Evolutionary conservation across 1,284 basidiomycete species (phyloP).

Genomic region (Tylopilus sp.): DNA sequence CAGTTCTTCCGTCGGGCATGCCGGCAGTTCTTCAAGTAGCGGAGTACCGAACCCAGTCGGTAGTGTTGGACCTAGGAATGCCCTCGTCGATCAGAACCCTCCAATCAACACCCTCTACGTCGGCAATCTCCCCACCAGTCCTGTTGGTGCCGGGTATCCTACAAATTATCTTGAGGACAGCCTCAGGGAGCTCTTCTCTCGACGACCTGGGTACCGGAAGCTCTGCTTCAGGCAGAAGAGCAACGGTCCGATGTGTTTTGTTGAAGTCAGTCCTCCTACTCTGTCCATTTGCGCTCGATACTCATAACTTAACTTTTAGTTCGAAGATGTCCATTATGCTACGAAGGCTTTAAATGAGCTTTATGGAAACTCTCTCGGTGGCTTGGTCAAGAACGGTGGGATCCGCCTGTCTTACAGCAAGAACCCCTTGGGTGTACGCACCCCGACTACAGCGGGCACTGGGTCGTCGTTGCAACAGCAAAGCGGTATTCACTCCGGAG

Average conservation of each 20-base stretch:
- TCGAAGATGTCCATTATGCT: constrained; percentile 84
- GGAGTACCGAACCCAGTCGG: constrained; percentile 20
- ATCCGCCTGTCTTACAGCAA: constrained; percentile 96
- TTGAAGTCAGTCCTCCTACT: constrained; percentile 57
- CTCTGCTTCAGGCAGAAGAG: constrained; percentile 93
- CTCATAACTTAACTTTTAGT: constrained; percentile 46
- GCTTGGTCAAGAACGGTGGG: constrained; percentile 89
- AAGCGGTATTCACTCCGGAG: constrained; percentile 29
- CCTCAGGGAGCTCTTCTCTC: constrained; percentile 75
- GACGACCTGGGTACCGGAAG: constrained; percentile 80
- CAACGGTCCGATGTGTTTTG: constrained; percentile 97
- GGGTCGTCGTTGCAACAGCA: constrained; percentile 51
- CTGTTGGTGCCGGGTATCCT: constrained; percentile 53
- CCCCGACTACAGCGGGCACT: constrained; percentile 58
- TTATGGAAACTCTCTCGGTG: constrained; percentile 86
- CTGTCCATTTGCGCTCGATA: background rate
- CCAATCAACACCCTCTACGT: constrained; percentile 95
- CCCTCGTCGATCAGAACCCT: constrained; percentile 80
- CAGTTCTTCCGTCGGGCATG: constrained; percentile 28
- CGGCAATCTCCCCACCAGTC: constrained; percentile 81
- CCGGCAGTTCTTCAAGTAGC: constrained; percentile 34
- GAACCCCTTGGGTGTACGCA: constrained; percentile 85
- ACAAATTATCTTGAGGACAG: constrained; percentile 81
- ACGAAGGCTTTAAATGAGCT: constrained; percentile 83
- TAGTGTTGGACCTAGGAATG: constrained; percentile 44